These are phyloP conservation scores for Botryotinia narcissicola DNA, from an alignment of 2,329 filamentous ascomycete genomes.

Conservation along the genomic window DNA sequence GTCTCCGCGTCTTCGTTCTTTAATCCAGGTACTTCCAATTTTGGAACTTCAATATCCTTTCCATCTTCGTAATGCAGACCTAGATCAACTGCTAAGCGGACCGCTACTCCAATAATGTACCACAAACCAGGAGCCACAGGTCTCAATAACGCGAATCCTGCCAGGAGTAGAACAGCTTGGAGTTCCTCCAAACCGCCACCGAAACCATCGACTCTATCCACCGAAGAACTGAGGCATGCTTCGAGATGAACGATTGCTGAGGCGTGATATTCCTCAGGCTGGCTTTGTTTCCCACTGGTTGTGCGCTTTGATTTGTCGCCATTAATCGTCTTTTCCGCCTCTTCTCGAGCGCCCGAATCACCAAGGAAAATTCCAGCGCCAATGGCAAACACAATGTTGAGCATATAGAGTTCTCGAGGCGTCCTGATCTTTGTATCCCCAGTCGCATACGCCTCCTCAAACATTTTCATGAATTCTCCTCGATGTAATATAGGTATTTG, in stretches of 20 bases:
- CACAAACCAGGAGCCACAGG: slow-evolving; percentile 91
- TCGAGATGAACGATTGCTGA: slow-evolving; percentile 91
- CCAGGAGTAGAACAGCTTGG: slow-evolving; percentile 86
- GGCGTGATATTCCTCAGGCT: slow-evolving; percentile 94
- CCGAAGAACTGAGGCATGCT: slow-evolving; percentile 65
- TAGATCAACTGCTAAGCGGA: slow-evolving; percentile 84
- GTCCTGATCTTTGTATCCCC: slow-evolving; percentile 62
- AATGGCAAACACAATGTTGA: slow-evolving; percentile 97
- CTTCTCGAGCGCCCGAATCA: slow-evolving; percentile 48
- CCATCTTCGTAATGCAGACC: slow-evolving; percentile 93
- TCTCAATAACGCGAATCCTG: slow-evolving; percentile 85
- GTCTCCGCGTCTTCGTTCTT: slow-evolving; percentile 37
- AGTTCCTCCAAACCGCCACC: slow-evolving; percentile 90
- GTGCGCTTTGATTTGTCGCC: slow-evolving; percentile 34
- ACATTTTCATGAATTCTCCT: slow-evolving; percentile 83
- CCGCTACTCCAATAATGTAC: slow-evolving; percentile 95
- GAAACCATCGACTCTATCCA: slow-evolving; percentile 59
- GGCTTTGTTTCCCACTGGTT: slow-evolving; percentile 50
- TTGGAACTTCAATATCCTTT: slow-evolving; percentile 58
- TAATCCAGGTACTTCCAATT: slow-evolving; percentile 47
- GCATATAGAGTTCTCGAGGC: slow-evolving; percentile 81
- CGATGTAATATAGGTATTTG: slow-evolving; percentile 92
- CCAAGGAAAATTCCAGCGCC: slow-evolving; percentile 89
- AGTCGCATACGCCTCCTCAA: slow-evolving; percentile 75
- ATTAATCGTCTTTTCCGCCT: slow-evolving; percentile 28